These are phyloP conservation scores for Solanum appendiculatum DNA, from an alignment of 257 asterid species.

Conservation along the genomic window DNA sequence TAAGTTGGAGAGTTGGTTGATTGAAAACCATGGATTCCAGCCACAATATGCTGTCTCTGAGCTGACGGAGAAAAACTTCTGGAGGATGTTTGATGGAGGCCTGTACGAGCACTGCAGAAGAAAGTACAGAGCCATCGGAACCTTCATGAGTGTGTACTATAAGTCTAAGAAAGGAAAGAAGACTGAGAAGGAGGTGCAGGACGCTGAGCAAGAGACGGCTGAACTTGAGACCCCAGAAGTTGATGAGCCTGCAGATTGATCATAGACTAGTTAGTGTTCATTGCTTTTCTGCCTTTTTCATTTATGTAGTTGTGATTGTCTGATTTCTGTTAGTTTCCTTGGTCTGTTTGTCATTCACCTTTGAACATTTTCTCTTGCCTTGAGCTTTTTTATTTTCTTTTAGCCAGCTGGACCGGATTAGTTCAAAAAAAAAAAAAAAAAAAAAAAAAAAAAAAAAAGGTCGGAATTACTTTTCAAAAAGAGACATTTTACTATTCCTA, in stretches of 20 bases:
- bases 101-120: slow-evolving; percentile 73
- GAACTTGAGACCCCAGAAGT: slow-evolving; percentile 26
- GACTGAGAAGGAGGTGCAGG: slow-evolving; percentile 95
- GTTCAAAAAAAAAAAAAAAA: not conserved
- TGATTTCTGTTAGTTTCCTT: not conserved
- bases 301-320: not conserved
- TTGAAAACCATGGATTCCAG: slow-evolving; percentile 86
- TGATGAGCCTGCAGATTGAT: slow-evolving; percentile 16
- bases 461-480: no score
- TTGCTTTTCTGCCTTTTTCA: not conserved
- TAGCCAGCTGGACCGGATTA: not conserved
- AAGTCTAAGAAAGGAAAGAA: slow-evolving; percentile 93
- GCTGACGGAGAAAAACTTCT: slow-evolving; percentile 73
- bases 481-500: no score
- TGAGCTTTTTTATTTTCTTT: not conserved
- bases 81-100: slow-evolving; percentile 93
- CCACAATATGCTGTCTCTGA: slow-evolving; percentile 96
- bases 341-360: not conserved
- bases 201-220: slow-evolving; percentile 84
- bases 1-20: slow-evolving; percentile 71
- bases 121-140: slow-evolving; percentile 74
- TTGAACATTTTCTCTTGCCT: not conserved
- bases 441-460: no score
- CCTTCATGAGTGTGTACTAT: slow-evolving; percentile 97
- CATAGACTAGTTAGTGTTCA: not conserved